Percentiles rank a stretch among this genome's conserved stretches.
Conservation (phyloP, 2,329 filamentous ascomycete genomes). For the Fusarium sp. region DNA sequence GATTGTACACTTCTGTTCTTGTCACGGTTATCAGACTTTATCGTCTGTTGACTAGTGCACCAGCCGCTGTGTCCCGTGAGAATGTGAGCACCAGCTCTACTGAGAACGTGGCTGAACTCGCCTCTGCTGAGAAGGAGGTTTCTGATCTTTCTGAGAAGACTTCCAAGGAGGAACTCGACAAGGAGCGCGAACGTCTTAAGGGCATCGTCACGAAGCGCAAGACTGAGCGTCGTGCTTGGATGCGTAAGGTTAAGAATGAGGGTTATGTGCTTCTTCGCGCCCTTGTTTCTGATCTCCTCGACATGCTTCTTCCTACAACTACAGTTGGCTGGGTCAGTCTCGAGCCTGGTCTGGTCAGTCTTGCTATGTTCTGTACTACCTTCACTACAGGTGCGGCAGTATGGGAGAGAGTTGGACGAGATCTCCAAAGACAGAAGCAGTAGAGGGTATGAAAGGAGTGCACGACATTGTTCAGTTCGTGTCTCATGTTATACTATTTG, state of each 20-base stretch:
- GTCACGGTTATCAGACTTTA: constrained; percentile 59
- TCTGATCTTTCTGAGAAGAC: constrained; percentile 35
- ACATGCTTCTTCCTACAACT: constrained; percentile 72
- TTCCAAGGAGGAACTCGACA: constrained; percentile 45
- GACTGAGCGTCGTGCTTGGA: constrained; percentile 51
- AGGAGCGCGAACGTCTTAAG: constrained; percentile 55
- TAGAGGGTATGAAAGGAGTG: neutral
- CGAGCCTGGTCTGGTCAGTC: constrained; percentile 65
- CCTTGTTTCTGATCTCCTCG: constrained; percentile 69
- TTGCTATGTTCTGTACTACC: constrained; percentile 72
- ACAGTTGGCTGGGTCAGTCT: constrained; percentile 72
- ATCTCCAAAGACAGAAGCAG: constrained; percentile 42
- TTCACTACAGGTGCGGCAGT: constrained; percentile 70
- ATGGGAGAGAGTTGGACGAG: constrained; percentile 66
- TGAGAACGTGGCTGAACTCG: constrained; percentile 37
- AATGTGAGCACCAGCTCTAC: constrained; percentile 49
- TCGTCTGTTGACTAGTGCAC: constrained; percentile 53
- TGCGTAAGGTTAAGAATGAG: constrained; percentile 49
- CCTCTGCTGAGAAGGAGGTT: constrained; percentile 33
- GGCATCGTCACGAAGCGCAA: constrained; percentile 52
- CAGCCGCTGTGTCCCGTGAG: constrained; percentile 52
- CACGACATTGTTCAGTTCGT: neutral
- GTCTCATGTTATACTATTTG: constrained; percentile 13
- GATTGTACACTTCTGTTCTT: constrained; percentile 65
- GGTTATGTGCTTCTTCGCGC: constrained; percentile 58